A percentile compares a stretch with the other conserved stretches of the same genome.
Conservation (phyloP, 768 basidiomycete genomes). For the Termitomyces sp. region DNA sequence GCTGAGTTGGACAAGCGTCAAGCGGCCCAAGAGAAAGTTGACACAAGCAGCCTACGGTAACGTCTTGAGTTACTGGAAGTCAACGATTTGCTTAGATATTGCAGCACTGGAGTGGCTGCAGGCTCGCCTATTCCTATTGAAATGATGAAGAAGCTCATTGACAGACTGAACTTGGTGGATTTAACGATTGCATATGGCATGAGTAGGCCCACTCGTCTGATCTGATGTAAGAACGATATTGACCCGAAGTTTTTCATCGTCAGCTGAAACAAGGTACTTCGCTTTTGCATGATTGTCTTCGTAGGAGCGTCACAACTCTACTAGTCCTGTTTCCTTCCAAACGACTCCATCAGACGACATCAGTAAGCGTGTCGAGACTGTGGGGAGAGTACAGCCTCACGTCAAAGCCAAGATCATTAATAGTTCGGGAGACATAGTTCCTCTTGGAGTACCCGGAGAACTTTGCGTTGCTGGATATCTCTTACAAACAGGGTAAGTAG, state of each 20-base stretch:
- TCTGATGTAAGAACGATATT: background rate
- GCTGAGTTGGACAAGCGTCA: conserved; percentile 58
- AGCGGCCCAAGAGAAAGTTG: conserved; percentile 38
- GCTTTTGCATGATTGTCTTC: background rate
- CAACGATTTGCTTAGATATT: background rate
- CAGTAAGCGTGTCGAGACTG: conserved; percentile 76
- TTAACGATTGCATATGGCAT: conserved; percentile 83
- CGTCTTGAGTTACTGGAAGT: conserved; percentile 1
- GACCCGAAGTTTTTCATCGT: conserved; percentile 4
- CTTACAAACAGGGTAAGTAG: conserved; percentile 69
- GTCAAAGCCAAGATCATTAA: conserved; percentile 73
- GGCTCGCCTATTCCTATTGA: conserved; percentile 78
- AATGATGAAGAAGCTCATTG: conserved; percentile 70
- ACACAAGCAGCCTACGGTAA: conserved; percentile 57
- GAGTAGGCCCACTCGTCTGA: conserved; percentile 49
- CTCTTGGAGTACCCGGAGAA: conserved; percentile 73
- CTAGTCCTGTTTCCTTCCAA: conserved; percentile 84
- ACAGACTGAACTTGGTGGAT: conserved; percentile 62
- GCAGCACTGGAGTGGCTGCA: conserved; percentile 75
- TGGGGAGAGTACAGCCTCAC: conserved; percentile 74
- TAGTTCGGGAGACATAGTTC: conserved; percentile 53
- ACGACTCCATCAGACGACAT: conserved; percentile 66
- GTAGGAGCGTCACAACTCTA: background rate
- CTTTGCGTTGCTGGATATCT: conserved; percentile 72
- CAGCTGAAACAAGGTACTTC: conserved; percentile 70